Conservation (phyloP, 1,139 yeast species). For the Candida smagusa region DNA sequence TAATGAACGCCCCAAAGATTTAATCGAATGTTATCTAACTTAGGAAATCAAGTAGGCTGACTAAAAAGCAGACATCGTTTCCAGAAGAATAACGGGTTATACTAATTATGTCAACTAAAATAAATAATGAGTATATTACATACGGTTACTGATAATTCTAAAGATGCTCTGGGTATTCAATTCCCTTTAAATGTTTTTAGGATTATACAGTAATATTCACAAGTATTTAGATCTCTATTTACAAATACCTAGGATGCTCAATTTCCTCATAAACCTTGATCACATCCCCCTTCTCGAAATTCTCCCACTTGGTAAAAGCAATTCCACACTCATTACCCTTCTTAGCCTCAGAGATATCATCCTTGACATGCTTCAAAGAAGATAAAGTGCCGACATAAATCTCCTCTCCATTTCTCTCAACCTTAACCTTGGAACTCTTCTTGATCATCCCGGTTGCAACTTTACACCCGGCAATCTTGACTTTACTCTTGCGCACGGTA, state of each 20-base stretch:
- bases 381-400: conserved; percentile 69
- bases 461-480: conserved; percentile 84
- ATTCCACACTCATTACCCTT: conserved; percentile 93
- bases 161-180: too few relatives aligned
- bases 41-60: too few relatives aligned
- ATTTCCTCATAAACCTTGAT: conserved; percentile 74
- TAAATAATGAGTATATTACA: too few relatives aligned
- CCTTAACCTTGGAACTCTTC: conserved; percentile 59
- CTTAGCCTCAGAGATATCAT: conserved; percentile 71
- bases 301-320: conserved; percentile 67
- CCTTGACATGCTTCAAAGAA: conserved; percentile 79
- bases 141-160: too few relatives aligned
- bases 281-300: conserved; percentile 70
- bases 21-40: too few relatives aligned
- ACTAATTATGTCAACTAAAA: too few relatives aligned
- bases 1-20: too few relatives aligned
- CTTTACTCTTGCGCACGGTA: conserved; percentile 43
- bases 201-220: too few relatives aligned
- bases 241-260: conserved; percentile 57
- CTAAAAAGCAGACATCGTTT: too few relatives aligned
- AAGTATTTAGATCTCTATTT: conserved; percentile 2
- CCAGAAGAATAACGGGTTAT: too few relatives aligned
- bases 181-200: too few relatives aligned
- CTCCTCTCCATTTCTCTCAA: conserved; percentile 52
- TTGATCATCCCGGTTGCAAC: conserved; percentile 69